Conservation (phyloP, 306 rosid genomes). For the Malus sieversii region DNA sequence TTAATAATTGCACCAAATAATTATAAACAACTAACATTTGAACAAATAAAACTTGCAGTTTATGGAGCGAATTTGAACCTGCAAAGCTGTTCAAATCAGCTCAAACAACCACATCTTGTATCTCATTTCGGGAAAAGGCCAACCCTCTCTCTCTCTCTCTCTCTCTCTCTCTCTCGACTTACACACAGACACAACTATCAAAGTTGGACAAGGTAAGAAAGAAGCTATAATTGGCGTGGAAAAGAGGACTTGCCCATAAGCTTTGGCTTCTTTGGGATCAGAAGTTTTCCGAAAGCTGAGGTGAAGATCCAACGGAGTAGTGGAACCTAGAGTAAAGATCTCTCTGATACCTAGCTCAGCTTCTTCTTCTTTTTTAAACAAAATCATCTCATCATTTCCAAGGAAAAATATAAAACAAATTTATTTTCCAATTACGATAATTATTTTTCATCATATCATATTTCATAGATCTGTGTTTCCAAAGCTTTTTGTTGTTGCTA, state of each 20-base stretch:
- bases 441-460: background rate
- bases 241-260: conserved; percentile 25
- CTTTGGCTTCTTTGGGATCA: conserved; percentile 54
- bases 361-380: background rate
- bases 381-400: background rate
- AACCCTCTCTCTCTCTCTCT: conserved; percentile 16
- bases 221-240: conserved; percentile 41
- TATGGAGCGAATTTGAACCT: conserved; percentile 43
- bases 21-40: background rate
- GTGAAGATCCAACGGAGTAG: conserved; percentile 27
- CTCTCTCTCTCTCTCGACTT: conserved; percentile 10
- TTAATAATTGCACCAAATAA: background rate
- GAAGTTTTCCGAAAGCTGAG: conserved; percentile 58
- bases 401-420: background rate
- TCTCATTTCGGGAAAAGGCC: conserved; percentile 39
- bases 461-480: background rate
- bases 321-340: conserved; percentile 34
- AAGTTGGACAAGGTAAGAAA: conserved; percentile 42
- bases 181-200: background rate
- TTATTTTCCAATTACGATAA: background rate
- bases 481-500: background rate
- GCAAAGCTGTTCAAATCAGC: conserved; percentile 44
- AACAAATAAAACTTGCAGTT: conserved; percentile 31
- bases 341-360: background rate
- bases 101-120: conserved; percentile 34